Evolutionary conservation across 495 filamentous ascomycete species (phyloP).

Genomic region (Schizothecium vesticola): DNA sequence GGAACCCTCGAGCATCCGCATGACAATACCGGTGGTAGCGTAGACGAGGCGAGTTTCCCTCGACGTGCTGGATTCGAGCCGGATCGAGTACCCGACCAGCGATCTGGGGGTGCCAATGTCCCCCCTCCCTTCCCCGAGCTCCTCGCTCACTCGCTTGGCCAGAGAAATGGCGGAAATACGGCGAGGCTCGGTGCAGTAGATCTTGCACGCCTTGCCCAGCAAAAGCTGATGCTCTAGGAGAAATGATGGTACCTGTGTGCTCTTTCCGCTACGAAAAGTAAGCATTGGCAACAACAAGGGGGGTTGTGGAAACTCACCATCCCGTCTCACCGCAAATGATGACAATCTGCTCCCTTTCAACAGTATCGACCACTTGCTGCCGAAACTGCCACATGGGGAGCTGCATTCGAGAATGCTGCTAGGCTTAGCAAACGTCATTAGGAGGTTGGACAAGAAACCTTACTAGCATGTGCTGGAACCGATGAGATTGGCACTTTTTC

Average conservation of each 20-base stretch:
- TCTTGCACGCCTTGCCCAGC: slow-evolving; percentile 73
- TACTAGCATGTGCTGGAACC: slow-evolving; percentile 55
- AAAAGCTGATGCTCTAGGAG: slow-evolving; percentile 83
- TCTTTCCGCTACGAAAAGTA: slow-evolving; percentile 63
- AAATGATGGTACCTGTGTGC: slow-evolving; percentile 90
- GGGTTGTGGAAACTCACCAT: slow-evolving; percentile 39
- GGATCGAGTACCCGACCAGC: slow-evolving; percentile 88
- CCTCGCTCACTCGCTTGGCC: slow-evolving; percentile 85
- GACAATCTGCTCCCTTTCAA: slow-evolving; percentile 71
- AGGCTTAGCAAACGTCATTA: slow-evolving; percentile 16
- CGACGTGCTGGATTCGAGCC: slow-evolving; percentile 80
- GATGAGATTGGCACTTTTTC: slow-evolving; percentile 57
- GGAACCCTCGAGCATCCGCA: slow-evolving; percentile 90
- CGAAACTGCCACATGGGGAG: slow-evolving; percentile 88
- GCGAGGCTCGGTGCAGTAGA: slow-evolving; percentile 94
- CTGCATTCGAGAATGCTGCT: slow-evolving; percentile 53
- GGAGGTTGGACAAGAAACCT: slow-evolving; percentile 11
- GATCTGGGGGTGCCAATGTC: slow-evolving; percentile 79
- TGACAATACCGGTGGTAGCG: slow-evolving; percentile 84
- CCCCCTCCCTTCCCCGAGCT: slow-evolving; percentile 76
- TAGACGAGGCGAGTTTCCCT: slow-evolving; percentile 78
- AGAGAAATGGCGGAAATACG: slow-evolving; percentile 94
- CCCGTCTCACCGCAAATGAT: slow-evolving; percentile 96
- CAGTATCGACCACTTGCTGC: slow-evolving; percentile 63
- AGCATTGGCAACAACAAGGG: slow-evolving; percentile 5